A percentile compares a stretch with the other conserved stretches of the same genome.
Conservation (phyloP, 2,329 filamentous ascomycete genomes). For the Dryadomyces quercus-mongolicae region DNA sequence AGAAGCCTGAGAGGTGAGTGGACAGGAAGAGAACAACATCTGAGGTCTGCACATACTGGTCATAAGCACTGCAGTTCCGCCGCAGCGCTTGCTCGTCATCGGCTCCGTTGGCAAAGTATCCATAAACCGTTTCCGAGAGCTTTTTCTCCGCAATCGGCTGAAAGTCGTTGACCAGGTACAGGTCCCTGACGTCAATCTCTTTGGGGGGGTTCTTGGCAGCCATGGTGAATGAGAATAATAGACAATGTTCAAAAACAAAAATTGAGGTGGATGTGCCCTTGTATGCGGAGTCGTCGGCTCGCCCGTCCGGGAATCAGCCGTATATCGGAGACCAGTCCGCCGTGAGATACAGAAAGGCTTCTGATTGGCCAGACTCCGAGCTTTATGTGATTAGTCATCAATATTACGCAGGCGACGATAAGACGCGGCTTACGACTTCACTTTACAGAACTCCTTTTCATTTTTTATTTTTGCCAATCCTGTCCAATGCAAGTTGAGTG, state of each 20-base stretch:
- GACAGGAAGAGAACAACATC: not conserved
- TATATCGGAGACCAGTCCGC: not conserved
- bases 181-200: not conserved
- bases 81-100: conserved; percentile 6
- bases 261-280: too few relatives aligned
- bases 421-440: not conserved
- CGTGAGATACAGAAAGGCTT: not conserved
- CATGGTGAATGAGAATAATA: too few relatives aligned
- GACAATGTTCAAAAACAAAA: too few relatives aligned
- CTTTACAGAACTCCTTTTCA: too few relatives aligned
- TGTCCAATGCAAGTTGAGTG: too few relatives aligned
- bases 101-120: conserved; percentile 6
- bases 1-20: not conserved
- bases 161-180: not conserved
- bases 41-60: conserved; percentile 1
- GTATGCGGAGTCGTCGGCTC: too few relatives aligned
- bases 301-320: not conserved
- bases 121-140: not conserved
- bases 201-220: too few relatives aligned
- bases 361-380: not conserved
- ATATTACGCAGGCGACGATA: not conserved
- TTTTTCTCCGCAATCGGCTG: not conserved
- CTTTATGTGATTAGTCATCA: not conserved
- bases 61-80: conserved; percentile 7
- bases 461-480: too few relatives aligned